Base-by-base conservation (phyloP, 768 basidiomycete genomes). In the Coprinopsis cinerea region DNA sequence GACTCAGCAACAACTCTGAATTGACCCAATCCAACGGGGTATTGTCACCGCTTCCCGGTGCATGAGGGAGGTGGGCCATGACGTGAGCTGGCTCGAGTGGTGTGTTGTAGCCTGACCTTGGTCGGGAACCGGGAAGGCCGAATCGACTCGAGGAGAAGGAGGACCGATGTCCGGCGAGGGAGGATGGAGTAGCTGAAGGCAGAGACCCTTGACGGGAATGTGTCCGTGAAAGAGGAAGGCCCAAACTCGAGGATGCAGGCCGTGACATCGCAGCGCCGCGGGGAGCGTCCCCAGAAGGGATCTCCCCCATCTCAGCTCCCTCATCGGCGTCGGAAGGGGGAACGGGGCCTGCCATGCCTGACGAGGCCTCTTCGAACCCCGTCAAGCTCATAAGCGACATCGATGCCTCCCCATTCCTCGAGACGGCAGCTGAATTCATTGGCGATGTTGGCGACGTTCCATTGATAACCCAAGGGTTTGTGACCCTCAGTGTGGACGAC, bases 21-120 rank as follows among this genome's bases (percentile, higher is more conserved):
- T 92, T 90, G 49, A 91, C 79, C 82, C 86, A 90, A 46, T 88
- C 83, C 46, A 88, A 71, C 2, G 81, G 75, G 0, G 75, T 69
- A 48, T 66, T 66, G 36, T 66, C 56, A 45, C 68, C 72, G 18
- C 76, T 62, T 14, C 67, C 72, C 17, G 76, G 79, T 11, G 60
- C 68, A 36, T 74, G 73, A 1, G 79, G 76, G 7, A 76, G 65
- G 39, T 74, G 71, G 6, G 15, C 24, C 18, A 20, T 32, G 20
- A 30, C 48, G 22, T 39, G 36, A 10, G 10, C 36, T 39, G 24
- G 23, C 39, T 71, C 64, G 2, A 71, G 58, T 0, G 77, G 77
- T 4, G 77, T 68, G 1, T 63, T 61, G 20, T 68, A 54, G 1
- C 72, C 72, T 1, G 70, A 69, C 9, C 55, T 58, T 6, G 60